phyloP scores from a whole-genome alignment of 371 early-diverging fungal genomes.

The Mucor plumbeus region DNA sequence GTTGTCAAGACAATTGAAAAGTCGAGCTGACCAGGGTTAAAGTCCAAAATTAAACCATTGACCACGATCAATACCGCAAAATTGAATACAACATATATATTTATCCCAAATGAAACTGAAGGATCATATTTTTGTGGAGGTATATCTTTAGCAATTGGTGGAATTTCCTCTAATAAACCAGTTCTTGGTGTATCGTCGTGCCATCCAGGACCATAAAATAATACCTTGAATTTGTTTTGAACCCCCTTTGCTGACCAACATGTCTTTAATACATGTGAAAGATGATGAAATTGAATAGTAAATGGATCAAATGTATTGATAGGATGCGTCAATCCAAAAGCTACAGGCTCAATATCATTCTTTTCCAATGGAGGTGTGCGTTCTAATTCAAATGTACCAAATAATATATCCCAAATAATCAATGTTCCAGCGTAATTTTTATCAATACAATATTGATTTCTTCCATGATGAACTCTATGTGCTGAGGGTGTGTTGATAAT shows the following conservation, averaged over 20 bases:
- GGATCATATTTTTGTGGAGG: constrained; percentile 58
- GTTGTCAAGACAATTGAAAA: constrained; percentile 6
- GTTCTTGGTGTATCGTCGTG: constrained; percentile 52
- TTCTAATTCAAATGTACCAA: constrained; percentile 62
- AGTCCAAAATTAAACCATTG: constrained; percentile 23
- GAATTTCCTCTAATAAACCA: constrained; percentile 53
- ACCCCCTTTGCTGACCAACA: constrained; percentile 41
- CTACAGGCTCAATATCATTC: constrained; percentile 43
- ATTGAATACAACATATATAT: constrained; percentile 40
- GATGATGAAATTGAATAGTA: constrained; percentile 55
- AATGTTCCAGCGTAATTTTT: constrained; percentile 65
- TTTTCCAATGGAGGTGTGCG: constrained; percentile 19
- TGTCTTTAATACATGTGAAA: constrained; percentile 44
- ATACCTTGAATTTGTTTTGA: constrained; percentile 51
- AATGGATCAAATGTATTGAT: constrained; percentile 64
- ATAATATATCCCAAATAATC: constrained; percentile 64
- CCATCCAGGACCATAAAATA: constrained; percentile 68
- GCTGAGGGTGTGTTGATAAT: constrained; percentile 64
- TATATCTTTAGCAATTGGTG: constrained; percentile 41
- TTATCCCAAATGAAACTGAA: constrained; percentile 37
- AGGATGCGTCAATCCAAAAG: constrained; percentile 61
- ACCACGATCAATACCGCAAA: constrained; percentile 39
- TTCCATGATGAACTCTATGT: constrained; percentile 64
- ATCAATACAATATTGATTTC: constrained; percentile 67
- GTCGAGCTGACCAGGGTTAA: constrained; percentile 10